Base-by-base conservation (phyloP, 257 asterid species). In the Galeopsis tetrahit region DNA sequence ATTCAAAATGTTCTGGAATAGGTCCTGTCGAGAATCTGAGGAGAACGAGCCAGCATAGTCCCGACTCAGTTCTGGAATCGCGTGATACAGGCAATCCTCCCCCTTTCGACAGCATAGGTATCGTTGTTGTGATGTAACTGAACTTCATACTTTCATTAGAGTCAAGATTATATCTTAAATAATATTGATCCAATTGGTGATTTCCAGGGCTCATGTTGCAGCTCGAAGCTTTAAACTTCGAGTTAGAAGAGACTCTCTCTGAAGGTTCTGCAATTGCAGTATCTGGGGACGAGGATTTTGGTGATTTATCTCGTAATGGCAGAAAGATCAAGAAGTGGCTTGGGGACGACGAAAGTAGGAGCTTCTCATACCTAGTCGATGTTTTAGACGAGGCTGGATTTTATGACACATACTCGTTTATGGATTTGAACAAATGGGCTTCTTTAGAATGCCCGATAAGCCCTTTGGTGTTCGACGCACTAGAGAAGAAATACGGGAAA, bases 281-380 rank as follows among this genome's bases (percentile, higher is more conserved):
- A 72, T 85, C 94, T 5, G 87, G 83, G n/a, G 91, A 90, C 31
- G 90, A 77, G 39, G 93, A 84, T 43, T 53, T 75, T 51, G 60
- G 15, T 34, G 76, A 80, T 72, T 43, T 68, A 73, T 34, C 73
- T 71, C 72, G 49, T 2, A 71, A 69, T 68, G 73, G 72, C 59
- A 74, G 69, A 63, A 84, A 69, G 63, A 52, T 79, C 1, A 84
- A 76, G 78, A 79, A 57, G 52, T 78, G 85, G 79, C 79, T 76
- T 56, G 76, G 82, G n/a, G 76, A 80, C 15, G 77, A 72, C 36
- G 84, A 88, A 68, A 83, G 91, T 70, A 73, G 85, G 77, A 85
- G 79, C 67, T 88, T 80, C 79, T 87, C 91, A n/a, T 92, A 92
- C 85, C 28, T 85, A 77, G 83, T 84, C 44, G 98, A 92, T 74